A percentile compares a stretch with the other conserved stretches of the same genome.
These are phyloP conservation scores for Fusarium devonianum DNA, from an alignment of 2,329 filamentous ascomycete genomes.

Conservation along the genomic window DNA sequence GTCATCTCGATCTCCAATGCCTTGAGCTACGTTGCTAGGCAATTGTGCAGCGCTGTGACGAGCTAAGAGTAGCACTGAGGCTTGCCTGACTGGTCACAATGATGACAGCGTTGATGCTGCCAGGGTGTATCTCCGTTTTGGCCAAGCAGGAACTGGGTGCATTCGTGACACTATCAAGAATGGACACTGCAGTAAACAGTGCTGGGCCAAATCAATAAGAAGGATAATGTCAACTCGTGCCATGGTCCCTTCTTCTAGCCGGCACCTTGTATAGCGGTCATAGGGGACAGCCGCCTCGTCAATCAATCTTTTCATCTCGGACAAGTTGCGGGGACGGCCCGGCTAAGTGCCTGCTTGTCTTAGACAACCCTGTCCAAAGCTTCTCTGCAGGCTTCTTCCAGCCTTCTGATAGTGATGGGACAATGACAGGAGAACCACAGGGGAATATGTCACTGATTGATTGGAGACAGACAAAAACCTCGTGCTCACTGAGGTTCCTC, in stretches of 20 bases:
- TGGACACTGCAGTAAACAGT: too few relatives aligned
- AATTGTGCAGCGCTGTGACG: conserved; percentile 22
- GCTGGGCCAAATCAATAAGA: too few relatives aligned
- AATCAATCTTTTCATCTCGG: conserved; percentile 19
- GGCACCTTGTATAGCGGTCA: background rate
- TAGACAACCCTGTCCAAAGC: conserved; percentile 14
- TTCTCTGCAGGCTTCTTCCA: conserved; percentile 28
- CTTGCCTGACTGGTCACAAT: background rate
- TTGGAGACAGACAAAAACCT: too few relatives aligned
- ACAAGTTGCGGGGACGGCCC: conserved; percentile 3
- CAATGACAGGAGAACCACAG: background rate
- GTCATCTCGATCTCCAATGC: conserved; percentile 17
- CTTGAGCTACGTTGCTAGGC: conserved; percentile 24
- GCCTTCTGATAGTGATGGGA: conserved; percentile 13
- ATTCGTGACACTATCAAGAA: too few relatives aligned
- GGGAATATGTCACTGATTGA: too few relatives aligned
- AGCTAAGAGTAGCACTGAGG: conserved; percentile 4
- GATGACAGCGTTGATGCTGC: background rate
- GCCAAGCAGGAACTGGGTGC: too few relatives aligned
- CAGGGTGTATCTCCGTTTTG: background rate
- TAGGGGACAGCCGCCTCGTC: conserved; percentile 9
- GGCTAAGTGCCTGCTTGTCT: conserved; percentile 15
- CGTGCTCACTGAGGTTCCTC: too few relatives aligned
- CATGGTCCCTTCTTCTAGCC: too few relatives aligned
- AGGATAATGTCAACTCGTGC: too few relatives aligned